A percentile compares a stretch with the other conserved stretches of the same genome.
Evolutionary conservation across 2,329 filamentous ascomycete species (phyloP).

Genomic region (Chrysoporthe puriensis): DNA sequence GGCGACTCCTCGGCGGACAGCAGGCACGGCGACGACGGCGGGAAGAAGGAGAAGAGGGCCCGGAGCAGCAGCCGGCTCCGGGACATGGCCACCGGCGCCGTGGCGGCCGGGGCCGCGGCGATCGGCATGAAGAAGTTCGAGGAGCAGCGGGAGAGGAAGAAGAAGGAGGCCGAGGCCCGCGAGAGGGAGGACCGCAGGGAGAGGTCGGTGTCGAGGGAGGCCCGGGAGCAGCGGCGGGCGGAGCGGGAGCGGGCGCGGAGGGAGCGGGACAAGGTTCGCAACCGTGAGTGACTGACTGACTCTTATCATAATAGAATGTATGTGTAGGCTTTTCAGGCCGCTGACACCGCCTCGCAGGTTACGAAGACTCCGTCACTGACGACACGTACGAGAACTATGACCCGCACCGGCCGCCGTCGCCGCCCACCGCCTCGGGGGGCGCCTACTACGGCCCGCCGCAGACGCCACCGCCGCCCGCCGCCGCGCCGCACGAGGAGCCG

Average conservation of each 20-base stretch:
- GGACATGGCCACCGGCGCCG: constrained; percentile 58
- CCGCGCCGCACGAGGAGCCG: constrained; percentile 12
- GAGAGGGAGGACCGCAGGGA: constrained; percentile 41
- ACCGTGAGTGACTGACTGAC: constrained; percentile 38
- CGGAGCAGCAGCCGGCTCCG: constrained; percentile 59
- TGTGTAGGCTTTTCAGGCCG: no score
- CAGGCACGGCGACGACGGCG: constrained; percentile 28
- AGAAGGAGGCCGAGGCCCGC: constrained; percentile 37
- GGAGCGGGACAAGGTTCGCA: constrained; percentile 43
- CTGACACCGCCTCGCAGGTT: constrained; percentile 35
- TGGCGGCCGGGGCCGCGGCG: constrained; percentile 62
- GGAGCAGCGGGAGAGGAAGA: constrained; percentile 49
- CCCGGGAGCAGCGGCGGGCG: constrained; percentile 32
- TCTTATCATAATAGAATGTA: no score
- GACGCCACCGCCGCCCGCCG: constrained; percentile 10
- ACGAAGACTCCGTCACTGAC: constrained; percentile 41
- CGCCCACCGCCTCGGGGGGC: constrained; percentile 56
- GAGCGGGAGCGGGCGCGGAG: constrained; percentile 37
- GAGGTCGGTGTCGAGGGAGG: constrained; percentile 41
- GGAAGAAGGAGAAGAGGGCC: constrained; percentile 50
- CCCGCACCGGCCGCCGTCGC: constrained; percentile 45
- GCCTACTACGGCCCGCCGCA: constrained; percentile 48
- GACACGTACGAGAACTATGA: constrained; percentile 43
- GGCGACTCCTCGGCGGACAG: constrained; percentile 30
- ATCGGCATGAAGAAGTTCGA: constrained; percentile 65